These are phyloP conservation scores for Excoecaria cochinchinensis DNA, from an alignment of 345 rosid genomes.

Conservation along the genomic window DNA sequence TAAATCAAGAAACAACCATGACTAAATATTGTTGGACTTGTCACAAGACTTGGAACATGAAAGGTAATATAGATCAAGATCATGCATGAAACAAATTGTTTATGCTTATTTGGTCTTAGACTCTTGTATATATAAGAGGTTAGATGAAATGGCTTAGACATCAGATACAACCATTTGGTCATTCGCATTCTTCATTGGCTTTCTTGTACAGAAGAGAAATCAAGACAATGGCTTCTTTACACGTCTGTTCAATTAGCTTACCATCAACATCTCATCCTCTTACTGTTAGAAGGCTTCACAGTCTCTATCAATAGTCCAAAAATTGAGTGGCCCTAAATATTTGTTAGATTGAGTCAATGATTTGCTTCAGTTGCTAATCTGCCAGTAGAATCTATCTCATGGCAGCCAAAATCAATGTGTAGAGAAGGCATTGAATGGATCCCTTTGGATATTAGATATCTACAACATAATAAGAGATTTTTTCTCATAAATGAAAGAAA, in stretches of 20 bases:
- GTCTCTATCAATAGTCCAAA: neutral
- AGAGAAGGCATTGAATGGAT: constrained; percentile 6
- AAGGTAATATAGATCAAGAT: too few relatives aligned
- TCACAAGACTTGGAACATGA: too few relatives aligned
- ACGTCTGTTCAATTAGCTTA: constrained; percentile 38
- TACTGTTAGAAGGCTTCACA: constrained; percentile 23
- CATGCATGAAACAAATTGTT: too few relatives aligned
- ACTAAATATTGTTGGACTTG: too few relatives aligned
- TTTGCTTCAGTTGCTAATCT: neutral
- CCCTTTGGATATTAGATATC: neutral
- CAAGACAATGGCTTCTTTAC: neutral
- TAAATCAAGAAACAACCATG: too few relatives aligned
- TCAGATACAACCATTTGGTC: too few relatives aligned
- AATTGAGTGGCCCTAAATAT: neutral
- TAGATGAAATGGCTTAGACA: too few relatives aligned
- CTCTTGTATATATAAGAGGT: too few relatives aligned
- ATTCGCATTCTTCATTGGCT: too few relatives aligned
- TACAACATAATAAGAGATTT: neutral
- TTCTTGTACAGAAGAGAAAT: too few relatives aligned
- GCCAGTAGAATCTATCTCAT: neutral
- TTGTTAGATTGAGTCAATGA: neutral
- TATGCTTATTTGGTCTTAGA: too few relatives aligned
- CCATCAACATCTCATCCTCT: constrained; percentile 36
- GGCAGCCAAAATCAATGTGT: neutral
- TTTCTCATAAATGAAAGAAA: constrained; percentile 9